A percentile compares a stretch with the other conserved stretches of the same genome.
phyloP scores from a whole-genome alignment of 257 asterid genomes.

The Cordia subcordata region DNA sequence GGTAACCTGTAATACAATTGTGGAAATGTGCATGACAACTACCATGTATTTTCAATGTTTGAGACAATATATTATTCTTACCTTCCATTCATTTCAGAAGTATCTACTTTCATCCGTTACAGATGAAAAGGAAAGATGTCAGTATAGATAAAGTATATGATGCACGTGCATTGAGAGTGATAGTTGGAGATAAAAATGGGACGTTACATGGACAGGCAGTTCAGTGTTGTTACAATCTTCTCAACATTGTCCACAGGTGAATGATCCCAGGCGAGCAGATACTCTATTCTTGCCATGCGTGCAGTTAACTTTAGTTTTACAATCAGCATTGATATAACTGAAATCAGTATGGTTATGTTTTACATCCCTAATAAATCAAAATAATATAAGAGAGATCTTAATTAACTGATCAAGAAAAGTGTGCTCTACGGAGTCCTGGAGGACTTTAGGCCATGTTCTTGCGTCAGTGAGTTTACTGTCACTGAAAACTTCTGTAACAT shows the following conservation, averaged over 20 bases:
- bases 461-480: slow-evolving; percentile 1
- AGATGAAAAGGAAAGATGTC: slow-evolving; percentile 95
- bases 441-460: not conserved
- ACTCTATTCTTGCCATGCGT: slow-evolving; percentile 9
- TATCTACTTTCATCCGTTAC: slow-evolving; percentile 22
- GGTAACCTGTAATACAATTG: too few species aligned
- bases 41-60: too few species aligned
- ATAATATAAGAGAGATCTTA: not conserved
- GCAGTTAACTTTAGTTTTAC: slow-evolving; percentile 8
- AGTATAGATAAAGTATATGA: slow-evolving; percentile 74
- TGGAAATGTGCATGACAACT: too few species aligned
- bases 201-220: slow-evolving; percentile 92
- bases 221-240: slow-evolving; percentile 90
- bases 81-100: not conserved
- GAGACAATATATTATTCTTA: not conserved
- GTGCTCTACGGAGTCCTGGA: not conserved
- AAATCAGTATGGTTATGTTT: not conserved
- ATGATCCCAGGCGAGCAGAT: slow-evolving; percentile 5
- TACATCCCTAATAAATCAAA: too few species aligned
- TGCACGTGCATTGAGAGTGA: slow-evolving; percentile 91
- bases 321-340: slow-evolving; percentile 10
- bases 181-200: slow-evolving; percentile 94
- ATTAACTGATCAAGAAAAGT: too few species aligned
- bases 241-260: slow-evolving; percentile 83
- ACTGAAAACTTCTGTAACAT: slow-evolving; percentile 10